Evolutionary conservation across 495 filamentous ascomycete genomes (phyloP), one percentile per base, ranked within the genome.

Genomic region (Pyronema omphalodes): DNA sequence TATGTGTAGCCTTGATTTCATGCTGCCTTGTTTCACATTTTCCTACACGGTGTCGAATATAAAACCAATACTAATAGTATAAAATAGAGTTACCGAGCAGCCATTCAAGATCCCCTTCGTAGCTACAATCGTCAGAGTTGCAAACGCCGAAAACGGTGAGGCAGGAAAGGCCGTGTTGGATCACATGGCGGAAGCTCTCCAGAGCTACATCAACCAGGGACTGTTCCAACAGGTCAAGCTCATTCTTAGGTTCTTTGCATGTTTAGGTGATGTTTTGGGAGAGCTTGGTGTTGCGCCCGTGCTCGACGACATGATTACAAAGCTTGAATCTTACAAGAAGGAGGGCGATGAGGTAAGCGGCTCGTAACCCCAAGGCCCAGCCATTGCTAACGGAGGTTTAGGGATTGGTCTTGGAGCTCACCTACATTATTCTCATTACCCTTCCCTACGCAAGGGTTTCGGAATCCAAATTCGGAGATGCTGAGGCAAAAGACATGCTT

Each of bases 71-170:
- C 23, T 29, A 29, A 47, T 14, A 23, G 44, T 47, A 19, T 3
- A 9, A 9, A 11, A 37, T 37, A 66, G 63, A 11, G 72, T 81
- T 41, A 61, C 88, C 17, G 91, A 99, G 69, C 91, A 99, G 68
- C 89, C 93, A 0, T 81, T 99, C 68, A 95, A 95, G 70, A 89
- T 87, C 51, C 93, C 91, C 1, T 95, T 94, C 66, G 73, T 91
- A 51, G 88, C 87, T 29, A 83, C 82, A 19, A 78, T 88, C 3
- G 73, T 88, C 29, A 72, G 94, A 47, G 75, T 84, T 44, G 72
- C 78, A 54, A 91, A 95, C 69, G 72, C 74, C 36, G 68, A 81
- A 55, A 85, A 84, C 53, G 43, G 53, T 9, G 62, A 62, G 40
- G 58, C 55, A 15, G 54, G 57, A 44, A 74, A 79, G 17, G 83